Evolutionary conservation across 164 flowering plant species (phyloP).

Genomic region (Cinnamomum micranthum): DNA sequence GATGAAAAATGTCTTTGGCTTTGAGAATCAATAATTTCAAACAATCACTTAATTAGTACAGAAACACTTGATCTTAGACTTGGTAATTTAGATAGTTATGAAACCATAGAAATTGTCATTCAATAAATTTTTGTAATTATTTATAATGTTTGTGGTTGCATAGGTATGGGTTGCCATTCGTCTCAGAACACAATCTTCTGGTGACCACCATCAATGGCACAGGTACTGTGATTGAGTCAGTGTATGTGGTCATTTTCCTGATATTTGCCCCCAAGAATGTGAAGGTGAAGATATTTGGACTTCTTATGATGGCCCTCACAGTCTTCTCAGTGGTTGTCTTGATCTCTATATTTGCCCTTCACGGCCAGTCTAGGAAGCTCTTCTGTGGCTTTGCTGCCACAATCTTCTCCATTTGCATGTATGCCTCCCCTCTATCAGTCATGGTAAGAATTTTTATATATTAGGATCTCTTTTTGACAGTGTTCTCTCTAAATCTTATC

Average conservation of each 20-base stretch:
- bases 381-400: slow-evolving; percentile 83
- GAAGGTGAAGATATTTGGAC: slow-evolving; percentile 48
- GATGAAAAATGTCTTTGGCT: no score
- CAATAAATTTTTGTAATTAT: no score
- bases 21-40: no score
- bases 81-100: no score
- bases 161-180: slow-evolving; percentile 91
- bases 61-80: no score
- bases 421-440: slow-evolving; percentile 82
- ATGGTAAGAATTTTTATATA: slow-evolving; percentile 46
- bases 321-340: slow-evolving; percentile 58
- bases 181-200: slow-evolving; percentile 68
- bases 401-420: slow-evolving; percentile 86
- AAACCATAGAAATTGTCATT: no score
- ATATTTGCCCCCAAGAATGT: slow-evolving; percentile 60
- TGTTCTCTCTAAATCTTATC: no score
- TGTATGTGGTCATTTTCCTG: slow-evolving; percentile 67
- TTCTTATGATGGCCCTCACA: slow-evolving; percentile 39
- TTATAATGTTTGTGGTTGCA: no score
- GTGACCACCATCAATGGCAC: slow-evolving; percentile 77
- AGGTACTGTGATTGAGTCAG: slow-evolving; percentile 65
- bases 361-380: slow-evolving; percentile 53
- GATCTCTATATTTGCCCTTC: slow-evolving; percentile 63
- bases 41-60: no score
- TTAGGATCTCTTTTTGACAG: no score